phyloP scores from a whole-genome alignment of 257 asterid genomes.

The Lantana camara region DNA sequence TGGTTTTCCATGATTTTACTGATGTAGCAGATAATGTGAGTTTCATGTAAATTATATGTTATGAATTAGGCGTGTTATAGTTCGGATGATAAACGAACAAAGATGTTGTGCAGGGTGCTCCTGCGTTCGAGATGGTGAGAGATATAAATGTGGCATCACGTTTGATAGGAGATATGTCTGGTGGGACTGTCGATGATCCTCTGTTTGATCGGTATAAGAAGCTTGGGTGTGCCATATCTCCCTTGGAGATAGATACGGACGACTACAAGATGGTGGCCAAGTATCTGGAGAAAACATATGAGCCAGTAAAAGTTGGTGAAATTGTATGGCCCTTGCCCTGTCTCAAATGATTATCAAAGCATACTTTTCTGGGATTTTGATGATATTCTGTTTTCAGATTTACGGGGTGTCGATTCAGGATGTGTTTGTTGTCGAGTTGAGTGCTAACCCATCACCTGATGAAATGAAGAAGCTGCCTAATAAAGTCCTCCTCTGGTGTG shows the following conservation, averaged over 20 bases:
- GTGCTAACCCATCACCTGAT: constrained; percentile 75
- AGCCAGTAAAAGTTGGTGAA: constrained; percentile 78
- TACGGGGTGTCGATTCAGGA: constrained; percentile 66
- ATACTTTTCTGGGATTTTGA: too few relatives aligned
- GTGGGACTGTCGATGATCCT: constrained; percentile 73
- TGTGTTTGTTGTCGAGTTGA: constrained; percentile 62
- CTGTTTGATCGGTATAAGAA: constrained; percentile 71
- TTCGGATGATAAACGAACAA: too few relatives aligned
- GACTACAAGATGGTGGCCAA: constrained; percentile 79
- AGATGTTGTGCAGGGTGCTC: constrained; percentile 57
- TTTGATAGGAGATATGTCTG: constrained; percentile 78
- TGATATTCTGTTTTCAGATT: constrained; percentile 46
- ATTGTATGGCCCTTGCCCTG: constrained; percentile 44
- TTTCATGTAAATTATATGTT: too few relatives aligned
- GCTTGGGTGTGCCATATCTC: constrained; percentile 61
- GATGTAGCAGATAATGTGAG: constrained; percentile 84
- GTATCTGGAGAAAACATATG: constrained; percentile 78
- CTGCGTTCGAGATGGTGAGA: constrained; percentile 68
- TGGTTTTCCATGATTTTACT: constrained; percentile 41
- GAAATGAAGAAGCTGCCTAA: constrained; percentile 70
- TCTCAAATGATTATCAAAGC: too few relatives aligned
- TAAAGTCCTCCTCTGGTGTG: constrained; percentile 89
- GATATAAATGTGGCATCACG: constrained; percentile 83
- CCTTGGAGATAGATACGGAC: constrained; percentile 51
- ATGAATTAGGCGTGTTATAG: too few relatives aligned